Base-by-base conservation (phyloP, 2,329 filamentous ascomycete species). In the Leptodontidium sp. region DNA sequence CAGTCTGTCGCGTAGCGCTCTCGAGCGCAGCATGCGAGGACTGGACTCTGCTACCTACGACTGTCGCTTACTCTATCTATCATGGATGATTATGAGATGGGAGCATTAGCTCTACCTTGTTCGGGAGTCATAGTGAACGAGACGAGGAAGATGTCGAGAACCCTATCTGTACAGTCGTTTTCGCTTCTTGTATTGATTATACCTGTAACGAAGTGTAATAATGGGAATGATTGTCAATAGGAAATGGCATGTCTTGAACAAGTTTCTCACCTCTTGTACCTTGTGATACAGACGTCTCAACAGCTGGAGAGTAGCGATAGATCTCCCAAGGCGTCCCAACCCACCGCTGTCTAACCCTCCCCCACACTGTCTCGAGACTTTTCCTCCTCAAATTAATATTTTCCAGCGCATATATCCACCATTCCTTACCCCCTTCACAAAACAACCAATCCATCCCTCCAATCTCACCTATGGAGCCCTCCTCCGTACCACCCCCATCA, bases 141-240 rank as follows among this genome's bases (percentile, higher is more conserved):
- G n/a, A 15, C 17, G 35, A 43, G 55, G 35, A 21, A 6, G 21
- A 21, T 40, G 11, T 24, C 35, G 4, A 11, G 17, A 24, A 40
- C 32, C n/a, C 32, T 57, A 38, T 40, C 47, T 52, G 61, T 68
- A 65, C 66, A 64, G 66, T 70, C 70, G 61, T 70, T 71, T 61
- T 69, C 71, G 52, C 59, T 73, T 73, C 71, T 66, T 73, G 71
- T 73, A 73, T 71, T 64, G 64, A 68, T 71, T 70, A 59, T 63
- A 53, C 35, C 21, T 58, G 59, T 58, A 53, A 65, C 35, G 55
- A 65, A 65, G 21, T 70, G 53, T 68, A 68, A 70, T 70, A 63
- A 67, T 50, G 53, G 26, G 11, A 64, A 47, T 58, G 40, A 49
- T 55, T 43, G 45, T 38, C 32, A 52, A 38, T 52, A 38, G 21